Percentiles rank a stretch among this genome's conserved stretches.
These are phyloP conservation scores for Skeletonema costatum DNA, from an alignment of 108 stramenopile genomes.

Conservation along the genomic window DNA sequence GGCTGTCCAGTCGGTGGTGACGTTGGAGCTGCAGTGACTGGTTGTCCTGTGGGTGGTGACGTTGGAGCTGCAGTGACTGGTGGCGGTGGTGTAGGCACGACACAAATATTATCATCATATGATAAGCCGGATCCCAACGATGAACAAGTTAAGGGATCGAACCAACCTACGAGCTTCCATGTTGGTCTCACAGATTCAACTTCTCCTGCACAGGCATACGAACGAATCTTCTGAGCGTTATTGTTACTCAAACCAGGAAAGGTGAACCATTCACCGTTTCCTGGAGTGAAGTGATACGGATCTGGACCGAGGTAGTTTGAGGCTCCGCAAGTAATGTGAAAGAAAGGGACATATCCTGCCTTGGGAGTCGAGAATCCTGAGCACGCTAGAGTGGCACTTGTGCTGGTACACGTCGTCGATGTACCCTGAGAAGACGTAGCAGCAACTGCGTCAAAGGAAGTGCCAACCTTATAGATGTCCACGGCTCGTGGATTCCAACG, in stretches of 20 bases:
- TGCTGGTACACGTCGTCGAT: conserved; percentile 9
- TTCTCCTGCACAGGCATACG: conserved; percentile 30
- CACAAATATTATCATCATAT: not conserved
- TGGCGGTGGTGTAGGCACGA: not conserved
- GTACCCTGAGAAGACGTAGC: conserved; percentile 9
- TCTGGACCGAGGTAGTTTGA: conserved; percentile 23
- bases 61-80: not conserved
- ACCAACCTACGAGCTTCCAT: conserved; percentile 34
- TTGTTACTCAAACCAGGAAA: conserved; percentile 14
- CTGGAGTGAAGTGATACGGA: conserved; percentile 28
- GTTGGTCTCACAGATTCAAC: conserved; percentile 11
- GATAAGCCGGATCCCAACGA: not conserved
- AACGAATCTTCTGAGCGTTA: conserved; percentile 10
- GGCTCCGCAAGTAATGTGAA: conserved; percentile 25
- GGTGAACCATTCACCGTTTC: conserved; percentile 12
- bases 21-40: conserved; percentile 8
- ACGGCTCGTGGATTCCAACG: conserved; percentile 17
- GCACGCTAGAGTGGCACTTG: conserved; percentile 3
- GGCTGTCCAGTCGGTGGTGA: not conserved
- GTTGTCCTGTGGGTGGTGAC: not conserved
- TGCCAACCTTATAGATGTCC: conserved; percentile 13
- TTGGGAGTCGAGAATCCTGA: conserved; percentile 19
- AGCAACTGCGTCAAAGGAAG: conserved; percentile 21
- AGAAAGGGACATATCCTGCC: conserved; percentile 10
- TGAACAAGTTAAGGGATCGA: not conserved